A percentile compares a stretch with the other conserved stretches of the same genome.
Evolutionary conservation across 1,284 basidiomycete species (phyloP).

Genomic region (Ganoderma leucocontextum): DNA sequence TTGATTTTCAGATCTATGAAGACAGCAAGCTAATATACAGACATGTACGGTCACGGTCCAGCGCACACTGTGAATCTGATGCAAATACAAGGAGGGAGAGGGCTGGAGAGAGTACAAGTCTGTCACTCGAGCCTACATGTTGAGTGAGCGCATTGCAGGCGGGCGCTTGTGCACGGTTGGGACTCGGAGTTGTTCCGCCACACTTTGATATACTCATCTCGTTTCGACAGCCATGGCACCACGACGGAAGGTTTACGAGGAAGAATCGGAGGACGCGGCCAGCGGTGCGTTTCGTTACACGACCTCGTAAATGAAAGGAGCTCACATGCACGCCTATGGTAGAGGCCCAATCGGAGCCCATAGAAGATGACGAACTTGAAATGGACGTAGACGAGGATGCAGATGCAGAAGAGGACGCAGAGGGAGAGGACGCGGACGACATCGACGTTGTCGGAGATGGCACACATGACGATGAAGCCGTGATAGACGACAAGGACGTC

Average conservation of each 20-base stretch:
- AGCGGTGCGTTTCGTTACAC: constrained; percentile 32
- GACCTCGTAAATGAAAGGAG: background rate
- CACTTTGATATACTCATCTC: background rate
- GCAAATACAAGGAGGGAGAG: too few relatives aligned
- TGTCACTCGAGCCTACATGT: too few relatives aligned
- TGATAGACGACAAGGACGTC: constrained; percentile 43
- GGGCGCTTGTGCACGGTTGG: background rate
- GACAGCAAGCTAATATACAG: background rate
- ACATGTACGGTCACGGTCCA: background rate
- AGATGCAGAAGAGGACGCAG: constrained; percentile 42
- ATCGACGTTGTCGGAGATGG: constrained; percentile 39
- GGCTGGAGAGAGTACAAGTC: too few relatives aligned
- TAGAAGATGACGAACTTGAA: constrained; percentile 38
- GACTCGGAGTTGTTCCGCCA: background rate
- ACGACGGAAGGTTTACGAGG: constrained; percentile 31
- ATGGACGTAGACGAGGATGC: constrained; percentile 42
- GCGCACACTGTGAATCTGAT: too few relatives aligned
- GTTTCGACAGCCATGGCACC: constrained; percentile 23
- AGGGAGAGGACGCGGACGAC: constrained; percentile 34
- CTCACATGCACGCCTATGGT: background rate
- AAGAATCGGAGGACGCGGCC: constrained; percentile 34
- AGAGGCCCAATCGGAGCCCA: constrained; percentile 34
- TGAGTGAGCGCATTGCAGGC: too few relatives aligned
- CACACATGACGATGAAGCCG: constrained; percentile 45
- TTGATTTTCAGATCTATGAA: background rate